Percentiles rank a stretch among this genome's conserved stretches.
phyloP scores from a whole-genome alignment of 2,329 filamentous ascomycete genomes.

The Didymellaceae sp. region DNA sequence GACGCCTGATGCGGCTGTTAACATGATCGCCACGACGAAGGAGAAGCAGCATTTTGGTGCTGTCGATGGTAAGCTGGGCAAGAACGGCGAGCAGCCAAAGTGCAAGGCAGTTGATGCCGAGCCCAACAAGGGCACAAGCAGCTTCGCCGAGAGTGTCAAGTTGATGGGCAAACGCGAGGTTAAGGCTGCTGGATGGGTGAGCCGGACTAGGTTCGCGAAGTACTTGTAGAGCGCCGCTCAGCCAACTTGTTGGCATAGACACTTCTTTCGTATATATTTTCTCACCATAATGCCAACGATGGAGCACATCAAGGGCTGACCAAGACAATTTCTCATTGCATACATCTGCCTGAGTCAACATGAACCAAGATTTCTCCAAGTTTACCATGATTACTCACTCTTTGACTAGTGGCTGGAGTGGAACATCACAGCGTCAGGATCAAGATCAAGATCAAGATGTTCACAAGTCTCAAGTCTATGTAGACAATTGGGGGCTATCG shows the following conservation, averaged over 20 bases:
- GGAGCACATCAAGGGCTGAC: no score
- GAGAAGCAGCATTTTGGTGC: constrained; percentile 46
- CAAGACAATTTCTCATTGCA: no score
- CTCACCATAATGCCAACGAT: no score
- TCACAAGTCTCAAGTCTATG: no score
- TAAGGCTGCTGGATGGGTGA: constrained; percentile 7
- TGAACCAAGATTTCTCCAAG: no score
- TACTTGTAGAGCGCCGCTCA: background rate
- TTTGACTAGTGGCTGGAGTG: no score
- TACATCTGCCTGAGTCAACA: no score
- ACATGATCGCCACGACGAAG: constrained; percentile 51
- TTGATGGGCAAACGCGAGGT: constrained; percentile 29
- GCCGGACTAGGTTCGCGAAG: constrained; percentile 12
- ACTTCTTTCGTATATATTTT: background rate
- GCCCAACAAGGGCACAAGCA: constrained; percentile 50
- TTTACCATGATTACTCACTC: no score
- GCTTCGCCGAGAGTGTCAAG: constrained; percentile 49
- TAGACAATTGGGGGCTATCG: no score
- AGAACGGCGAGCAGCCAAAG: constrained; percentile 37
- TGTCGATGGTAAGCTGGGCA: constrained; percentile 47
- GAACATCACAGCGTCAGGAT: no score
- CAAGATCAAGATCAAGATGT: no score
- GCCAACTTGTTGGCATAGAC: background rate
- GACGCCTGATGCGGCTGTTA: constrained; percentile 50
- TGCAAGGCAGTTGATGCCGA: constrained; percentile 52